These are phyloP conservation scores for Hyphodiscus hymeniophilus DNA, from an alignment of 495 filamentous ascomycete species.

Conservation along the genomic window DNA sequence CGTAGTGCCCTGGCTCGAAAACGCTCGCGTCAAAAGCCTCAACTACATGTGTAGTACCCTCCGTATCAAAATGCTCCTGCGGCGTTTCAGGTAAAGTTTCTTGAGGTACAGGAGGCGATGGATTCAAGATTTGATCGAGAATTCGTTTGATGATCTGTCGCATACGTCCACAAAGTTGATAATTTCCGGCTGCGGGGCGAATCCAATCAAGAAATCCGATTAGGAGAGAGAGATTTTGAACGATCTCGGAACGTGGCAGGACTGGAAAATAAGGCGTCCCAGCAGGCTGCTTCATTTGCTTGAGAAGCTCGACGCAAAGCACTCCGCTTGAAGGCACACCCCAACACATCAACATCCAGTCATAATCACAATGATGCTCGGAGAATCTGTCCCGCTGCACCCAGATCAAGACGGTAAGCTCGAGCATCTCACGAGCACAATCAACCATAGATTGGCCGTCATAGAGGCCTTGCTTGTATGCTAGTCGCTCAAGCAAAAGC, in stretches of 20 bases:
- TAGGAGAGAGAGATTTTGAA: conserved; percentile 20
- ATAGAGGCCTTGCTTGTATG: conserved; percentile 10
- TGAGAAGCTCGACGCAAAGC: conserved; percentile 22
- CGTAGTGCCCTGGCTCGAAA: conserved; percentile 6
- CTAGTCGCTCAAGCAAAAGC: conserved; percentile 15
- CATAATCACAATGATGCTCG: conserved; percentile 19
- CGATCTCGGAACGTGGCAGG: conserved; percentile 18
- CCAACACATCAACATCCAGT: conserved; percentile 18
- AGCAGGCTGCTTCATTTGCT: conserved; percentile 14
- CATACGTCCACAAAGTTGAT: conserved; percentile 18
- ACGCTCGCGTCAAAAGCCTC: conserved; percentile 4
- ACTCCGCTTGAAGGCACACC: conserved; percentile 21
- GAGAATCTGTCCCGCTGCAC: conserved; percentile 19
- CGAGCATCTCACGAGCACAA: conserved; percentile 22
- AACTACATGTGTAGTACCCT: background rate
- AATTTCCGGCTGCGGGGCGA: conserved; percentile 20
- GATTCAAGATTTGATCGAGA: conserved; percentile 20
- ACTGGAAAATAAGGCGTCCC: background rate
- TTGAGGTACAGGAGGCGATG: conserved; percentile 1
- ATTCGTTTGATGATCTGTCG: conserved; percentile 20
- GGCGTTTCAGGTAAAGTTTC: background rate
- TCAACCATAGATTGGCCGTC: conserved; percentile 22
- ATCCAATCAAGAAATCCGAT: conserved; percentile 24
- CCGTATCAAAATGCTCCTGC: background rate
- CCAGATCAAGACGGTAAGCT: conserved; percentile 21